Evolutionary conservation across 2,329 filamentous ascomycete species (phyloP).

Genomic region (Verticillium isaacii): DNA sequence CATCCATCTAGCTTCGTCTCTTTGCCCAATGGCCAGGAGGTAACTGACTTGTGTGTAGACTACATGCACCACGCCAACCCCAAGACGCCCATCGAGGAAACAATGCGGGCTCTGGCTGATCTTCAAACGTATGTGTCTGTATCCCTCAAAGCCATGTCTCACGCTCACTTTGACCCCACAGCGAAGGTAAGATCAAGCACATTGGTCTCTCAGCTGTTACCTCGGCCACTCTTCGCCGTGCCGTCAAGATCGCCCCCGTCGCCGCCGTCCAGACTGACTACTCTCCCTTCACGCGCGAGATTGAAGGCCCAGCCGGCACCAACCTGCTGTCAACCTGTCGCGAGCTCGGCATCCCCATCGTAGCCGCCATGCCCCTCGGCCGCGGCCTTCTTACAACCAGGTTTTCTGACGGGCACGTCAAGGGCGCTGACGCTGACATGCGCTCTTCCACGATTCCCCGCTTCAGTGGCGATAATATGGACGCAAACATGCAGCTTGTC

Average conservation of each 20-base stretch:
- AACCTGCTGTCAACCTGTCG: conserved; percentile 36
- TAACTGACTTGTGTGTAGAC: conserved; percentile 6
- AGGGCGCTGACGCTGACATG: conserved; percentile 6
- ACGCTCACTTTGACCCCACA: conserved; percentile 3
- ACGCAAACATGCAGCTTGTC: conserved; percentile 35
- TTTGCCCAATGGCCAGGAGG: neutral
- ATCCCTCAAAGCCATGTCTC: neutral
- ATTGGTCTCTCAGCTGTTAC: conserved; percentile 43
- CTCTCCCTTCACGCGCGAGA: conserved; percentile 39
- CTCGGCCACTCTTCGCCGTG: conserved; percentile 40
- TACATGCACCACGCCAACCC: conserved; percentile 35
- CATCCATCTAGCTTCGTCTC: too few species aligned
- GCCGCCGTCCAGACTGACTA: conserved; percentile 45
- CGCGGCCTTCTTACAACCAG: conserved; percentile 36
- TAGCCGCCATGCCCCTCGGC: conserved; percentile 34
- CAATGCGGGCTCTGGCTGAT: conserved; percentile 33
- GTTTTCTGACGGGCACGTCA: conserved; percentile 14
- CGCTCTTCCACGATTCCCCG: conserved; percentile 25
- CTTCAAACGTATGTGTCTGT: conserved; percentile 23
- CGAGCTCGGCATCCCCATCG: conserved; percentile 37
- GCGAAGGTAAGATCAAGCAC: conserved; percentile 46
- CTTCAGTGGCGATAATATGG: conserved; percentile 40
- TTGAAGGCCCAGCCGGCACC: conserved; percentile 31
- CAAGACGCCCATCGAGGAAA: conserved; percentile 36
- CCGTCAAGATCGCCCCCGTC: conserved; percentile 40